Evolutionary conservation across 768 basidiomycete genomes (phyloP), one percentile per base, ranked within the genome.

Genomic region (Pulveroboletus frians): DNA sequence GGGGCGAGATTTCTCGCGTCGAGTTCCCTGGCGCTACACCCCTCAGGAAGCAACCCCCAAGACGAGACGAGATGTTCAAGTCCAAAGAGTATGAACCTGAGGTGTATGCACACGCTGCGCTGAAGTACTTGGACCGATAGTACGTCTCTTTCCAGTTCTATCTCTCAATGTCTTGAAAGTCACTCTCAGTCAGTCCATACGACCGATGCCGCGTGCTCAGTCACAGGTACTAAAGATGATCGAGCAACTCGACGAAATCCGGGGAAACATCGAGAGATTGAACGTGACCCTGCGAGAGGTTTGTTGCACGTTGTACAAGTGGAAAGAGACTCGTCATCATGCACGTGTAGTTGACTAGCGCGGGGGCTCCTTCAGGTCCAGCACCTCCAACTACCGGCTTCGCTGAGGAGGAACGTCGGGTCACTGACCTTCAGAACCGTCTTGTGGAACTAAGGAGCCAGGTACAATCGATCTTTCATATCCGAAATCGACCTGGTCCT

Each of bases 101-200:
- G 63, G 74, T 86, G 13, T 89, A 88, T 64, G 84, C 81, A 0
- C 73, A 80, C 51, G 88, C 88, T 9, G 86, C 88, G 0, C 61
- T 86, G 52, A 88, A 83, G 66, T 88, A 83, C 57, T 72, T 91
- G 46, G 83, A 87, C 61, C 78, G 81, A 63, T 91, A 87, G 87
- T 88, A 59, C 62, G 87, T 73, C 30, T 42, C 6, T 23, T 35
- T 4, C 32, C 17, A 9, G n/a, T 13, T 26, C 39, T 14, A 6
- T 31, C 47, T 31, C 31, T 47, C 40, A 17, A 36, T 48, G 39
- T 30, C 75, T 34, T 71, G 56, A 67, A 73, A 52, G 58, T 66
- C 27, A 27, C 66, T 45, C 39, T 36, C 43, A 76, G 74, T 49
- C 68, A 73, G 42, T 70, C 74, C 9, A 73, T 78, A 49, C 72